phyloP scores from a whole-genome alignment of 116 monocot genomes.

The Trichopus zeylanicus region DNA sequence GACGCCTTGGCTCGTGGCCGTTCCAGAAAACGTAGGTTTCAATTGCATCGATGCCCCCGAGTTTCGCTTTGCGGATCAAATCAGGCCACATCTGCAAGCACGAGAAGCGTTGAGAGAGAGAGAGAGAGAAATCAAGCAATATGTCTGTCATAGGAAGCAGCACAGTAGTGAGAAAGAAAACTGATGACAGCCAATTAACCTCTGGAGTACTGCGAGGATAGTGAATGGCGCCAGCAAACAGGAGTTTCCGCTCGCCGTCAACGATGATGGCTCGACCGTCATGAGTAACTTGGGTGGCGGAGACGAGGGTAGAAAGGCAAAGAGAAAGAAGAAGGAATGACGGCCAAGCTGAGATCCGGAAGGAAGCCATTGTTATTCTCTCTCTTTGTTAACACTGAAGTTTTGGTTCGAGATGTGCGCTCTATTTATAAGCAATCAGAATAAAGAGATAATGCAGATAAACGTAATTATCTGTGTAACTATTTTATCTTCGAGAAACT shows the following conservation, averaged over 20 bases:
- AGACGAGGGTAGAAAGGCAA: neutral
- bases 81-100: constrained; percentile 48
- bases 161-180: neutral
- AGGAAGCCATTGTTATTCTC: neutral
- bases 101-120: neutral
- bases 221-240: constrained; percentile 6
- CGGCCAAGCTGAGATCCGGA: neutral
- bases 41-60: constrained; percentile 43
- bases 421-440: too few relatives aligned
- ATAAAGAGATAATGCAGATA: too few relatives aligned
- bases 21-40: constrained; percentile 60
- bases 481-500: too few relatives aligned
- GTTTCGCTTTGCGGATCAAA: constrained; percentile 34
- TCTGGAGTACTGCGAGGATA: constrained; percentile 9
- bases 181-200: neutral
- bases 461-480: too few relatives aligned
- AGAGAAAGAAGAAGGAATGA: neutral
- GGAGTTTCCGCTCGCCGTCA: constrained; percentile 1
- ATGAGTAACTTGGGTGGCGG: neutral
- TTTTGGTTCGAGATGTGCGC: too few relatives aligned
- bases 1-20: constrained; percentile 31
- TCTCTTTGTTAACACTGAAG: too few relatives aligned
- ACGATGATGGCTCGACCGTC: constrained; percentile 3
- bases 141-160: neutral
- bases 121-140: neutral